phyloP scores from a whole-genome alignment of 148 eudicot genomes.

The Chenopodium suecicum region DNA sequence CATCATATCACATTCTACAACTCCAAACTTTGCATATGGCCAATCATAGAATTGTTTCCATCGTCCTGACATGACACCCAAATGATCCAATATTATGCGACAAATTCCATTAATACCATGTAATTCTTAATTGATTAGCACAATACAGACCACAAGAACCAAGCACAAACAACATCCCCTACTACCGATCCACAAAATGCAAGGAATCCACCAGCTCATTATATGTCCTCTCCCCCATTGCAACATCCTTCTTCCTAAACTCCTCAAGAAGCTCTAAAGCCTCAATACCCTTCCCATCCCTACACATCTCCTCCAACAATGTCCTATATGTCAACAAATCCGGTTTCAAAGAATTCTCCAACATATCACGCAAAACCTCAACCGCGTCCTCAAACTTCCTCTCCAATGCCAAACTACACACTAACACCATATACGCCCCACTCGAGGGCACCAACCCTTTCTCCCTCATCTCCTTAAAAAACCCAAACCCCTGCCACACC shows the following conservation, averaged over 20 bases:
- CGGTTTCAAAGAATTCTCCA: constrained; percentile 55
- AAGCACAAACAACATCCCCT: constrained; percentile 16
- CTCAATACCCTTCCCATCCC: constrained; percentile 65
- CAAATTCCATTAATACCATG: background rate
- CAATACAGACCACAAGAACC: background rate
- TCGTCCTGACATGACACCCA: background rate
- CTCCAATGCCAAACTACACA: constrained; percentile 86
- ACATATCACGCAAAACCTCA: constrained; percentile 64
- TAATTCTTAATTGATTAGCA: background rate
- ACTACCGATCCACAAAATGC: constrained; percentile 50
- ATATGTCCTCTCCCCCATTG: constrained; percentile 70
- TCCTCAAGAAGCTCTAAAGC: constrained; percentile 78
- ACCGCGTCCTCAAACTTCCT: constrained; percentile 59
- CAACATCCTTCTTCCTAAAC: constrained; percentile 56
- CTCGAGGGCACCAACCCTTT: constrained; percentile 62
- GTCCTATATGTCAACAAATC: constrained; percentile 84
- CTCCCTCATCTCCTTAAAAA: constrained; percentile 64
- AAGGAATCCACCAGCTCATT: constrained; percentile 51
- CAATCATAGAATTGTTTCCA: background rate
- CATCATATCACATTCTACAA: background rate
- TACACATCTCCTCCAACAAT: constrained; percentile 77
- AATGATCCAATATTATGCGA: background rate
- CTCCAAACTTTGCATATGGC: background rate
- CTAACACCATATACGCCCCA: constrained; percentile 61
- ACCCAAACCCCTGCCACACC: constrained; percentile 55